Base-by-base conservation (phyloP, 202 grass and related monocot genomes). In the Zizania palustris region DNA sequence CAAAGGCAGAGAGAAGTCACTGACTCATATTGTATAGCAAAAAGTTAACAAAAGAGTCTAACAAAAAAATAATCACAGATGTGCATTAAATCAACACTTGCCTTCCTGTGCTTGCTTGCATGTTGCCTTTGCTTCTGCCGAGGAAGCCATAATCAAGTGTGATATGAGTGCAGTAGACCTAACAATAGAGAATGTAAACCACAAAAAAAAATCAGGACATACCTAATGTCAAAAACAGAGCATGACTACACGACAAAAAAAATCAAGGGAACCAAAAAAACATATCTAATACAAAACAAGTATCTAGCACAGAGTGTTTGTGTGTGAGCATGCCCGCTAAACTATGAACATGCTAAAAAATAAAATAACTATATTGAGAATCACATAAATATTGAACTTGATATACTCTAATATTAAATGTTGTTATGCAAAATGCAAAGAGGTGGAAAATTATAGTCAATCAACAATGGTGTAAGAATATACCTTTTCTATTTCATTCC, bases 111-210 rank as follows among this genome's bases (percentile, higher is more conserved):
- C n/a, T n/a, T 95, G 78, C 89, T 92, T 74, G 91, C 75, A 75
- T 80, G 83, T 70, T 95, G 96, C 80, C 89, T 92, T 90, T 95
- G 89, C 69, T 94, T 98, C 63, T 98, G 91, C 91, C 96, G 93
- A 70, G 92, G 92, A 85, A 99, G 96, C 91, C 89, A 69, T 99
- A 99, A 85, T 99, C 89, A 40, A 89, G 91, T 84, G 82, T 70
- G 1, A 91, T 95, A 89, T 92, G 89, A 72, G 96, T 95, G 71
- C 92, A 95, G 15, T 95, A 95, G 57, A 99, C 96, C 96, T 99
- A 86, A 80, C 55, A 73, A 59, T 38, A 65, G 65, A 54, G 49
- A 45, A 78, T 16, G 76, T 8, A 65, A 59, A 79, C 53, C 16
- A 21, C 22, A 70, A 19, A 67, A 42, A 79, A 60, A 65, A 19